Base-by-base conservation (phyloP, 2,329 filamentous ascomycete species). In the Endocalyx cinctus region DNA sequence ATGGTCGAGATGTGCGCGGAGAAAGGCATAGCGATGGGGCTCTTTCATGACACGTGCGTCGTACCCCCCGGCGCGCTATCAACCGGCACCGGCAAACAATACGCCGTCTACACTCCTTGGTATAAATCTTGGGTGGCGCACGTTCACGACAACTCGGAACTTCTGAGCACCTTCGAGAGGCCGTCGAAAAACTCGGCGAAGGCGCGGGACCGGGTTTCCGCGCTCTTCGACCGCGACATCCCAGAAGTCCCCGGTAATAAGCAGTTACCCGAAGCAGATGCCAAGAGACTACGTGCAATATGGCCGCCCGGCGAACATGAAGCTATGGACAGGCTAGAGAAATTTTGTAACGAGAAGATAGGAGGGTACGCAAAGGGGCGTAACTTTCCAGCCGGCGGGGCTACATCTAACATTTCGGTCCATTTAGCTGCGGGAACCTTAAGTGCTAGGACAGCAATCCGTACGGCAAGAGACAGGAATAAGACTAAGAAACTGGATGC, bases 51-150 rank as follows among this genome's bases (percentile, higher is more conserved):
- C 57, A 86, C 84, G 5, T 92, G 87, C 44, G 77, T 94, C 1
- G 87, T 95, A 0, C 70, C 79, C 0, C 88, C 89, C 0, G 87
- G 86, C 0, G 63, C 67, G 23, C 59, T 94, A 23, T 62, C 62
- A 13, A 86, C 72, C 5, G 81, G 84, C 4, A 61, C 70, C 3
- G 87, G 87, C 2, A 86, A 77, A 34, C 86, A 90, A 49, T 94
- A 92, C 48, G 77, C 85, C 0, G 86, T 95, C 1, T 95, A 92
- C 48, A 79, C 71, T 3, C 89, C 87, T 0, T 95, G 87, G 87
- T 90, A 75, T 54, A 71, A 79, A 12, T 52, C 82, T 0, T 95
- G 88, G 87, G 60, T 88, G 15, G 72, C 74, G 4, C 74, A 89
- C 46, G 51, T 94, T 5, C 80, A 89, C 39, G 67, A 72, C 4